Percentiles rank a stretch among this genome's conserved stretches.
These are phyloP conservation scores for Eucalyptus curtisii DNA, from an alignment of 345 rosid species.

Conservation along the genomic window DNA sequence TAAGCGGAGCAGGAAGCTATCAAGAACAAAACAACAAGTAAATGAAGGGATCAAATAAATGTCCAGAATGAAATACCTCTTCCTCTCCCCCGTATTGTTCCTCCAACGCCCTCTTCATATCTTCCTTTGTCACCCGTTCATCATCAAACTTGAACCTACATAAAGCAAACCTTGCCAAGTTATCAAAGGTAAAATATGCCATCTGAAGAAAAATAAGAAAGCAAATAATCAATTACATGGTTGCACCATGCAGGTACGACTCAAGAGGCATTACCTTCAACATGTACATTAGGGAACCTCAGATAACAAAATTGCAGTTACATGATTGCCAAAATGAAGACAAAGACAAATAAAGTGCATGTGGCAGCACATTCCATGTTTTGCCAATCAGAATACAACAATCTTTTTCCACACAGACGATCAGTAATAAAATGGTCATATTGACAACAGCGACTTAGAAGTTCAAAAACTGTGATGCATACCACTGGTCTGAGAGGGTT, in stretches of 20 bases:
- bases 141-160: constrained; percentile 44
- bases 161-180: not conserved
- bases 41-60: not conserved
- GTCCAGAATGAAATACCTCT: constrained; percentile 11
- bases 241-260: not conserved
- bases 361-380: not conserved
- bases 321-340: not conserved
- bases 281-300: not conserved
- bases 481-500: constrained; percentile 49
- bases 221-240: not conserved
- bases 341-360: not conserved
- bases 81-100: constrained; percentile 54
- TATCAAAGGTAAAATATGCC: not conserved
- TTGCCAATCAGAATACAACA: not conserved
- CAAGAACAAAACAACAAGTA: not conserved
- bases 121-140: constrained; percentile 48
- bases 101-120: constrained; percentile 34
- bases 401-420: not conserved
- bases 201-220: not conserved
- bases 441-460: not conserved
- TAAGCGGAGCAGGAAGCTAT: not conserved
- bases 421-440: not conserved
- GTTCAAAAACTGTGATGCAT: not conserved
- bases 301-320: not conserved
- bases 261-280: not conserved